Evolutionary conservation across 78 protist genomes (phyloP).

Genomic region (Monocercomonoides exilis): DNA sequence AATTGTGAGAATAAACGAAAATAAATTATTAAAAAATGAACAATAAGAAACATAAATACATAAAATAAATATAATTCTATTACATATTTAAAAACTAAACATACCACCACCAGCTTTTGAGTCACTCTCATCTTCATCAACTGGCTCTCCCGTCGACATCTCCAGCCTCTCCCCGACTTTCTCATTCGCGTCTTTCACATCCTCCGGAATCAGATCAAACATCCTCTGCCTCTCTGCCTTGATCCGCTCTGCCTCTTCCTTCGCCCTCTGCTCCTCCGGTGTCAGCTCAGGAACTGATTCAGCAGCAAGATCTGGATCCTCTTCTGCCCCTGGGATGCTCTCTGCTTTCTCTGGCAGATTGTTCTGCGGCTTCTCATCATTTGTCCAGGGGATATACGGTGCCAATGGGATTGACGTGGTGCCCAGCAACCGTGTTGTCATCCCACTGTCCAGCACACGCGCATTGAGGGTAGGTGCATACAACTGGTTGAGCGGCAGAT

Average conservation of each 20-base stretch:
- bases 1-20: no score
- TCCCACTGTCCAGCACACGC: not conserved
- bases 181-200: not conserved
- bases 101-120: not conserved
- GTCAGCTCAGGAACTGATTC: not conserved
- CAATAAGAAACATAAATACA: no score
- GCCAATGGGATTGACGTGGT: constrained; percentile 22
- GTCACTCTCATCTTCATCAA: not conserved
- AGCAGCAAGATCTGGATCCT: not conserved
- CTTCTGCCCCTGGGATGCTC: not conserved
- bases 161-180: no score
- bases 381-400: constrained; percentile 12
- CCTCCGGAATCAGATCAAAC: not conserved
- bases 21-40: no score
- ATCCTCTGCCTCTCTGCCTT: not conserved
- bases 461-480: constrained; percentile 1
- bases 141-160: not conserved
- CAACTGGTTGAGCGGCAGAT: constrained; percentile 9
- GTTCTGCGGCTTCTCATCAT: not conserved
- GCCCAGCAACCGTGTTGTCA: not conserved
- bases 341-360: constrained; percentile 13
- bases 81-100: no score
- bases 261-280: not conserved
- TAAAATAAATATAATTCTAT: no score
- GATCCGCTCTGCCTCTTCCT: not conserved